Base-by-base conservation (phyloP, 495 filamentous ascomycete species). In the Jackrogersella minutella region DNA sequence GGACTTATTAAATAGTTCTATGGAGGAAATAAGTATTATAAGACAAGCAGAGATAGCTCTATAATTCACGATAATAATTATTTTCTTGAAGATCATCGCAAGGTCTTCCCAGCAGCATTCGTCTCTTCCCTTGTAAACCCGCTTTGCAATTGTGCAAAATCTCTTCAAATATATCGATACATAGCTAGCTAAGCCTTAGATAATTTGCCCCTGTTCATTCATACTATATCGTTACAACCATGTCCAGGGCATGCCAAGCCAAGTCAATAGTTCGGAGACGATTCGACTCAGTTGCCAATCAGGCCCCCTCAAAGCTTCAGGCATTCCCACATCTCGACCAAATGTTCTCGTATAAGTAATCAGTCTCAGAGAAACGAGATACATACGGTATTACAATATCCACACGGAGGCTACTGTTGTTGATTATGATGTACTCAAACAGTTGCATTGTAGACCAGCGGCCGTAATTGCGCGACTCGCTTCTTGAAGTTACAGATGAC, bases 401-500 rank as follows among this genome's bases (percentile, higher is more conserved):
- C 66, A 57, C 66, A 40, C 17, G n/a, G 26, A 47, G 22, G 31
- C 52, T 58, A 11, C 21, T 62, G 19, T 58, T 31, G 52, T 65
- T 56, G 52, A 61, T 65, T 58, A 62, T 52, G 66, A 69, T 64
- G 56, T 60, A 40, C 66, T 40, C 39, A 33, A 57, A 46, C 50
- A 21, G 60, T 60, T 53, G 50, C 43, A 64, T 60, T 57, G 3
- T 46, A 51, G 57, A 64, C 54, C 66, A 61, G 51, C 56, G 40
- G 44, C 44, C 51, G 11, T 16, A 31, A 56, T 69, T 51, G 55
- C 61, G 44, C 60, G 60, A 69, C 51, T 60, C 51, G 66, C 52
- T 49, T 40, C 41, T 69, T 22, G 33, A 56, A 60, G 59, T 64
- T 57, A 60, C 56, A 61, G 60, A 56, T 51, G 54, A 50, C 50